Base-by-base conservation (phyloP, 768 basidiomycete species). In the Lanmaoa pseudosensibilis region DNA sequence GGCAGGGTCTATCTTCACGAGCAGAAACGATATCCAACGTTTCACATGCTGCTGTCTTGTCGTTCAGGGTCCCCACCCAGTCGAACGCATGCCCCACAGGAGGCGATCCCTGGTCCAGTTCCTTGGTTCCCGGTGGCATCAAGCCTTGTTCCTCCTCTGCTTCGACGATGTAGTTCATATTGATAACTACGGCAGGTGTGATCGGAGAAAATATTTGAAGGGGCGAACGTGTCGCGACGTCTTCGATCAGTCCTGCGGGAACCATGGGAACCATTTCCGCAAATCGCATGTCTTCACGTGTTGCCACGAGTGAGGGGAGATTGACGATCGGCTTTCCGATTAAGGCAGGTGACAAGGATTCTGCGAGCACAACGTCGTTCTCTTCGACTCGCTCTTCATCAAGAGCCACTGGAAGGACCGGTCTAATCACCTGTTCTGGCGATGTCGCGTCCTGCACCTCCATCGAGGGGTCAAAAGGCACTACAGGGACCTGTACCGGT, bases 151-250 rank as follows among this genome's bases (percentile, higher is more conserved):
- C 34, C 25, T 27, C 27, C 5, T 43, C 32, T 6, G 16, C 43
- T 13, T 32, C 12, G 15, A 49, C 34, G 16, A n/a, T 2, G 21
- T 5, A 11, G 34, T 12, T 45, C 23, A 23, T 23, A 32, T 56
- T 53, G 33, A 58, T 52, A 12, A 37, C 41, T 32, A 59, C 56
- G 21, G 16, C 39, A 51, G 63, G 54, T n/a, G 13, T 16, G 19
- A 11, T 21, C 2, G 56, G 52, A 4, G 36, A 55, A 38, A 37
- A 16, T 23, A 54, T 30, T 45, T 55, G 52, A 50, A 41, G 27
- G 4, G 63, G 63, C 7, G 59, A 65, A 10, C 60, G n/a, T 19
- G 63, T 65, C 21, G 30, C 49, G 16, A 56, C 5, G 16, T 58
- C 51, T 39, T 65, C 59, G n/a, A 46, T 39, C 27, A 16, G 46